Percentiles rank a stretch among this genome's conserved stretches.
Evolutionary conservation across 306 rosid species (phyloP).

Genomic region (Quercus ilex): DNA sequence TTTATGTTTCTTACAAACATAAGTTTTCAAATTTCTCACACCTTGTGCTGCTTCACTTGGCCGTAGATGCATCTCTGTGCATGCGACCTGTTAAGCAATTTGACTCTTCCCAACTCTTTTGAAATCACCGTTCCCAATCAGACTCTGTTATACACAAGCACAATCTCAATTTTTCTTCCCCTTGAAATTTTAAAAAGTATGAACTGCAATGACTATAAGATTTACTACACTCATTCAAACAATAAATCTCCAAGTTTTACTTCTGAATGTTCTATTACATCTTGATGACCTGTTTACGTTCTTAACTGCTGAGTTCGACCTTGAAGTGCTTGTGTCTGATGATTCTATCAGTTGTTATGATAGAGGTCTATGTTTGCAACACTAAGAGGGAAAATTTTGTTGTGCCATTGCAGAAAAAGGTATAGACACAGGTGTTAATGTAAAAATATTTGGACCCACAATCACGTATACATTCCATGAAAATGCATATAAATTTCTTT

Average conservation of each 20-base stretch:
- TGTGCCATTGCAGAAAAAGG: neutral
- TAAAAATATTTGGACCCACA: too few species aligned
- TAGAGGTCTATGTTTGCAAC: neutral
- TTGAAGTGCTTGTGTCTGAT: neutral
- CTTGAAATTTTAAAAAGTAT: neutral
- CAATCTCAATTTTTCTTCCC: neutral
- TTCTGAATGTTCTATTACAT: slow-evolving; percentile 10
- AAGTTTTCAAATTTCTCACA: too few species aligned
- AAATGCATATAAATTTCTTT: too few species aligned
- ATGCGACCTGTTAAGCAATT: neutral
- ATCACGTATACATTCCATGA: too few species aligned
- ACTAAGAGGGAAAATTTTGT: neutral
- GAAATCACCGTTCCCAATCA: neutral
- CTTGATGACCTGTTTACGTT: neutral
- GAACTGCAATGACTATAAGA: neutral
- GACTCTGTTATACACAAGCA: neutral
- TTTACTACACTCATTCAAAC: neutral
- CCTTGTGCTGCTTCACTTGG: too few species aligned
- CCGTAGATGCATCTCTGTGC: neutral
- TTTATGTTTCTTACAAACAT: too few species aligned
- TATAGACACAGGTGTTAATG: too few species aligned
- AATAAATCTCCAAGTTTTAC: too few species aligned
- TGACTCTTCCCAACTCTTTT: neutral
- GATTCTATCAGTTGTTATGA: slow-evolving; percentile 21
- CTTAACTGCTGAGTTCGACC: neutral